These are phyloP conservation scores for Solanum tarapatanum DNA, from an alignment of 257 asterid genomes.

Conservation along the genomic window DNA sequence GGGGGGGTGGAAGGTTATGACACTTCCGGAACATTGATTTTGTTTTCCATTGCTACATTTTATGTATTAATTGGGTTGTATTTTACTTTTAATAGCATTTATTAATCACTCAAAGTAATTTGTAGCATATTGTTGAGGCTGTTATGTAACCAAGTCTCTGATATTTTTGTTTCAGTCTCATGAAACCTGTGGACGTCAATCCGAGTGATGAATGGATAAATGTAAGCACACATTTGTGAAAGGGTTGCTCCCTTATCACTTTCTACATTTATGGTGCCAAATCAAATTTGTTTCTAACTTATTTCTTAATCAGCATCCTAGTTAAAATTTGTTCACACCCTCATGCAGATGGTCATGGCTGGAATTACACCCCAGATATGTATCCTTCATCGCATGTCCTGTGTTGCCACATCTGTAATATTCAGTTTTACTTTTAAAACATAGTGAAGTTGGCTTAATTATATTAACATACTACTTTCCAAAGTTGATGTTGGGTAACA, in stretches of 20 bases:
- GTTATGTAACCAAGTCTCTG: background rate
- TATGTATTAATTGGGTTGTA: background rate
- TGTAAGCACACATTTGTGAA: conserved; percentile 40
- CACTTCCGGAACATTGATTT: background rate
- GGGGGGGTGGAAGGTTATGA: background rate
- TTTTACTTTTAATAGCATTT: background rate
- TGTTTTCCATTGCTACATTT: background rate
- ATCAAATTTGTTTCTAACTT: background rate
- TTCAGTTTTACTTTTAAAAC: background rate
- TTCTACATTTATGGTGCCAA: background rate
- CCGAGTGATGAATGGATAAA: conserved; percentile 89
- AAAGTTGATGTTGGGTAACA: background rate
- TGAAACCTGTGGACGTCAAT: conserved; percentile 83
- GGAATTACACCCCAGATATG: conserved; percentile 86
- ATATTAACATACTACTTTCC: background rate
- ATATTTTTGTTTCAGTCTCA: conserved; percentile 49
- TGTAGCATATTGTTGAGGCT: background rate
- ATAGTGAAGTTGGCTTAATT: background rate
- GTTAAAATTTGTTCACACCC: conserved; percentile 8
- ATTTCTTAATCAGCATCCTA: conserved; percentile 1
- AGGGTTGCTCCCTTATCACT: background rate
- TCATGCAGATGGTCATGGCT: conserved; percentile 74
- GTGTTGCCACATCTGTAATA: background rate
- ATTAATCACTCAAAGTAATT: background rate
- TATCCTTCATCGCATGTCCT: conserved; percentile 36